A percentile compares a stretch with the other conserved stretches of the same genome.
These are phyloP conservation scores for Serendipita sp. DNA, from an alignment of 768 basidiomycete species.

Conservation along the genomic window DNA sequence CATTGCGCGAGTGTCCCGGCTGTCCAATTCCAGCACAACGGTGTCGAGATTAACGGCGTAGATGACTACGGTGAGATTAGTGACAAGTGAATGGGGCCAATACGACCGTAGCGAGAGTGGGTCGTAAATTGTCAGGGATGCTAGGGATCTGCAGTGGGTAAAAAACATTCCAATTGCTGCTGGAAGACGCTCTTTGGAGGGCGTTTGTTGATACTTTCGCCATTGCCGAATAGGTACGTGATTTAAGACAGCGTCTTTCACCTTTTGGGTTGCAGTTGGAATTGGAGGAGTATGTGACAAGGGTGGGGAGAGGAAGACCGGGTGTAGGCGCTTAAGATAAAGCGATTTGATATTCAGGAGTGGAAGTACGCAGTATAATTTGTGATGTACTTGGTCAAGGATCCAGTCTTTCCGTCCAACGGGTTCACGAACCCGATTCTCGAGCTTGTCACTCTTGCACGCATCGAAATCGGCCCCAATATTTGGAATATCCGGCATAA, in stretches of 20 bases:
- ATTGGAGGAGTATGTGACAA: neutral
- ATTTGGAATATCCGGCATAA: neutral
- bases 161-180: constrained; percentile 3
- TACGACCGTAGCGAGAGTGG: neutral
- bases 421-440: neutral
- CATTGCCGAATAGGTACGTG: constrained; percentile 1
- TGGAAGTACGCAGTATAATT: neutral
- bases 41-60: neutral
- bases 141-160: neutral
- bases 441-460: neutral
- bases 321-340: neutral
- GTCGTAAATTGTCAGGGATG: neutral
- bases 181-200: neutral
- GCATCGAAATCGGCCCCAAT: neutral
- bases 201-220: neutral
- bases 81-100: neutral
- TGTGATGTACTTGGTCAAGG: neutral
- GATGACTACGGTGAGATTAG: neutral
- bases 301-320: constrained; percentile 1
- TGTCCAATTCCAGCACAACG: neutral
- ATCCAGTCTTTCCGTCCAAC: neutral
- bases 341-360: constrained; percentile 1
- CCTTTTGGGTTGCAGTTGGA: neutral
- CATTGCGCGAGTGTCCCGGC: neutral
- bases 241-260: neutral